Base-by-base conservation (phyloP, 2,329 filamentous ascomycete genomes). In the Fusarium sp. region DNA sequence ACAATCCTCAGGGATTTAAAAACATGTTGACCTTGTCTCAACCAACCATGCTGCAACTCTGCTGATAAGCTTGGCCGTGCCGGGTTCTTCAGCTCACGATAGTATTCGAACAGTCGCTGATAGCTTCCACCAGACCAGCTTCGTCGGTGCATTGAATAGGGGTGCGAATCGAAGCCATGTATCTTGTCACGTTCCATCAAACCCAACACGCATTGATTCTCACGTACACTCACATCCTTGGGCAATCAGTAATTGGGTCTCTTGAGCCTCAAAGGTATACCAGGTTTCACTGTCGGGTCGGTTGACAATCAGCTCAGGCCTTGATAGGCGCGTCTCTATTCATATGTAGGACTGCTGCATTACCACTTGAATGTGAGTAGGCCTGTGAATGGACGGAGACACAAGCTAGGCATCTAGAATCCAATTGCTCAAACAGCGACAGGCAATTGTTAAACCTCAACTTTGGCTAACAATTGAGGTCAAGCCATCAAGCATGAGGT, bases 161-260 rank as follows among this genome's bases (percentile, higher is more conserved):
- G 49, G 29, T 39, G 49, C 49, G 44, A 60, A 46, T 62, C 25
- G 55, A 56, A 53, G 42, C n/a, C 42, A 39, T 45, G 29, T 10
- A 17, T 36, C 45, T 67, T 67, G 53, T 73, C 65, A 59, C 55
- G 46, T 62, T 70, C 57, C 52, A 41, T 45, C 45, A 47, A 41
- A 35, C 20, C 38, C 39, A 53, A 25, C 35, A 33, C 25, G 54
- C 33, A 27, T 52, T 55, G 38, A 53, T 55, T 42, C 56, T 70
- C 29, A 25, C 33, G 8, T 20, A 52, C 22, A 20, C 49, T 36
- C 33, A 20, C 41, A 42, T 14, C 18, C 13, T 27, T 9, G 11
- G 25, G 59, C 33, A 57, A 53, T 36, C n/a, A 35, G 44, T 33
- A 53, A 29, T 53, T 46, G 53, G 38, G 15, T 49, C 29, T 33